A percentile compares a stretch with the other conserved stretches of the same genome.
Evolutionary conservation across 495 filamentous ascomycete genomes (phyloP).

Genomic region (Geoglossum glabrum): DNA sequence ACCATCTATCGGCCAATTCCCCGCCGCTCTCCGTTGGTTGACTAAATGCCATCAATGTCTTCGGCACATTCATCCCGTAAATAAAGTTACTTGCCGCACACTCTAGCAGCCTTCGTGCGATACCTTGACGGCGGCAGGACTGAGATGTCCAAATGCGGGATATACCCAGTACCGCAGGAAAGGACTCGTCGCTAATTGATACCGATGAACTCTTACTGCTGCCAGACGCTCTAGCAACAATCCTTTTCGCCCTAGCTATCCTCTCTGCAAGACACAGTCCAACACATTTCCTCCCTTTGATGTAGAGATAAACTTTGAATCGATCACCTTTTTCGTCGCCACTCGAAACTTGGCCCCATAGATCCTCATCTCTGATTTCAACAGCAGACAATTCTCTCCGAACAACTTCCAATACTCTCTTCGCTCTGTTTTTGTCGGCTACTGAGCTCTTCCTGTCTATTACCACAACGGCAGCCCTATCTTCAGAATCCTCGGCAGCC

Average conservation of each 20-base stretch:
- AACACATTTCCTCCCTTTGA: slow-evolving; percentile 41
- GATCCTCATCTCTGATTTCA: slow-evolving; percentile 32
- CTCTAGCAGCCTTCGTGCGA: slow-evolving; percentile 41
- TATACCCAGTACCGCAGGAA: slow-evolving; percentile 37
- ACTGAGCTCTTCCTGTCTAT: slow-evolving; percentile 32
- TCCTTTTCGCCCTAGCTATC: slow-evolving; percentile 35
- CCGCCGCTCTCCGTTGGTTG: slow-evolving; percentile 56
- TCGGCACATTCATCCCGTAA: slow-evolving; percentile 43
- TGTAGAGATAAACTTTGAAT: slow-evolving; percentile 44
- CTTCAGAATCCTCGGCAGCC: neutral
- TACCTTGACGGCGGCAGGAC: slow-evolving; percentile 34
- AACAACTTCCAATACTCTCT: slow-evolving; percentile 44
- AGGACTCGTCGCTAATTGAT: slow-evolving; percentile 13
- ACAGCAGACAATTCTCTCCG: slow-evolving; percentile 45
- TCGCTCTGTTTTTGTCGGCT: slow-evolving; percentile 34
- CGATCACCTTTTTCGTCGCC: slow-evolving; percentile 21
- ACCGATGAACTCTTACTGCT: slow-evolving; percentile 23
- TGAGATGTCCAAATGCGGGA: slow-evolving; percentile 57
- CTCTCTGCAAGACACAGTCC: slow-evolving; percentile 46
- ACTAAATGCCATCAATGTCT: slow-evolving; percentile 46
- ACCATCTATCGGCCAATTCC: slow-evolving; percentile 41
- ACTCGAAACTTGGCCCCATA: slow-evolving; percentile 35
- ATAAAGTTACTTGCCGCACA: slow-evolving; percentile 41
- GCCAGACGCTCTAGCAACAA: slow-evolving; percentile 20
- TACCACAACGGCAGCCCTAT: slow-evolving; percentile 29